Conservation (phyloP, 2,329 filamentous ascomycete genomes). For the Massarina eburnea region DNA sequence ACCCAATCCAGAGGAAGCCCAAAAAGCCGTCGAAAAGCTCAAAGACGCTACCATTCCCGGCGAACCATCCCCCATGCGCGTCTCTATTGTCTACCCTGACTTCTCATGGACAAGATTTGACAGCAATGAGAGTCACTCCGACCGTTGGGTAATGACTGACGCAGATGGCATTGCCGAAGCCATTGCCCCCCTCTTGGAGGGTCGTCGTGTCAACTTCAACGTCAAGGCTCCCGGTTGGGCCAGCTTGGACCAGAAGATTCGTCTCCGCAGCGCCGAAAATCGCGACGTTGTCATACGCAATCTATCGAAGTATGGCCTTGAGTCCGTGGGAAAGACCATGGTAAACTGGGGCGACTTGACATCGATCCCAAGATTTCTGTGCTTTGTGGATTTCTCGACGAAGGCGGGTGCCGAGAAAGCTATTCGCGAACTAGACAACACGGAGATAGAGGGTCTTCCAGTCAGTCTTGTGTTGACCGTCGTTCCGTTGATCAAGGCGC, state of each 20-base stretch:
- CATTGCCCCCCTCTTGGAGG: conserved; percentile 17
- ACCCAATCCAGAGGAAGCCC: conserved; percentile 16
- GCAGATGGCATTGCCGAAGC: conserved; percentile 13
- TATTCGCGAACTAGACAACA: conserved; percentile 13
- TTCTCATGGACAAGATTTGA: conserved; percentile 13
- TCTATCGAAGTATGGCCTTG: conserved; percentile 20
- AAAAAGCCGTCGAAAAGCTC: conserved; percentile 13
- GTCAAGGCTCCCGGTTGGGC: conserved; percentile 25
- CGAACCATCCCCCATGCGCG: not conserved
- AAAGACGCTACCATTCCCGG: conserved; percentile 3
- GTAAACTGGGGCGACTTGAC: conserved; percentile 12
- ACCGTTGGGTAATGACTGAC: conserved; percentile 8
- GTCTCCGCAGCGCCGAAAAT: conserved; percentile 1
- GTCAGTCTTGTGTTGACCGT: conserved; percentile 5
- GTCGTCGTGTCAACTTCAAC: conserved; percentile 18
- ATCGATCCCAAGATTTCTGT: conserved; percentile 13
- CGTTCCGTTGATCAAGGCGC: conserved; percentile 10
- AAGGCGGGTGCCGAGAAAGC: conserved; percentile 24
- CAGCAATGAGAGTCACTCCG: not conserved
- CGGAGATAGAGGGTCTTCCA: conserved; percentile 14
- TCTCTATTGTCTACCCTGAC: conserved; percentile 7
- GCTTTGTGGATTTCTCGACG: conserved; percentile 24
- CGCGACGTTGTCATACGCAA: conserved; percentile 9
- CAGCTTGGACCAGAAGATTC: not conserved
- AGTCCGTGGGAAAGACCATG: conserved; percentile 11